Evolutionary conservation across 352 stramenopile genomes (phyloP).

Genomic region (Pseudoperonospora humuli): DNA sequence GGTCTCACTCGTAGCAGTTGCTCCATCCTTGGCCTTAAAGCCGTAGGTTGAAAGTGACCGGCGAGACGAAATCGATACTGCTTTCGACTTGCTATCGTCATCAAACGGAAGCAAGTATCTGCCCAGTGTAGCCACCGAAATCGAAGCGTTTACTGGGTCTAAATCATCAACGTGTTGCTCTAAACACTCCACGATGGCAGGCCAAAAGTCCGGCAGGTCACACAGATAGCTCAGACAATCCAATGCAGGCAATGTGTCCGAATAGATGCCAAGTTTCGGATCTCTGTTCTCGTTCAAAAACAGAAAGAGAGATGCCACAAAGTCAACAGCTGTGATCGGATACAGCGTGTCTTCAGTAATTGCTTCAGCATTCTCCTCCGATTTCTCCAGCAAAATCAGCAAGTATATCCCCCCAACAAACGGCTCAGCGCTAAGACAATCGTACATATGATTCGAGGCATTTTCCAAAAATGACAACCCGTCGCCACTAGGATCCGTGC

Average conservation of each 20-base stretch:
- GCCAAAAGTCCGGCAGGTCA: slow-evolving; percentile 47
- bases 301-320: slow-evolving; percentile 57
- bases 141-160: slow-evolving; percentile 54
- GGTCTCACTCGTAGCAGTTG: slow-evolving; percentile 34
- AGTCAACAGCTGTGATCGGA: slow-evolving; percentile 40
- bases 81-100: slow-evolving; percentile 37
- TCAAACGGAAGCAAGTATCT: slow-evolving; percentile 73
- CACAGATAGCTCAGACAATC: slow-evolving; percentile 65
- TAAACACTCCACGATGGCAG: slow-evolving; percentile 53
- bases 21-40: slow-evolving; percentile 45
- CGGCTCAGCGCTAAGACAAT: slow-evolving; percentile 63
- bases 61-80: slow-evolving; percentile 68
- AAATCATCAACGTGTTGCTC: slow-evolving; percentile 54
- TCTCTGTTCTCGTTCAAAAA: slow-evolving; percentile 79
- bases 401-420: slow-evolving; percentile 68
- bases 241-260: slow-evolving; percentile 60
- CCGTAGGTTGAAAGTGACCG: slow-evolving; percentile 69
- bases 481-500: slow-evolving; percentile 39
- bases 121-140: slow-evolving; percentile 67
- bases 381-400: slow-evolving; percentile 58
- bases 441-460: slow-evolving; percentile 71
- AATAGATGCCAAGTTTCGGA: slow-evolving; percentile 65
- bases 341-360: slow-evolving; percentile 55
- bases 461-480: slow-evolving; percentile 63
- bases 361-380: slow-evolving; percentile 30